phyloP scores from a whole-genome alignment of 2,329 filamentous ascomycete genomes.

The Aspergillus pseudoglaucus region DNA sequence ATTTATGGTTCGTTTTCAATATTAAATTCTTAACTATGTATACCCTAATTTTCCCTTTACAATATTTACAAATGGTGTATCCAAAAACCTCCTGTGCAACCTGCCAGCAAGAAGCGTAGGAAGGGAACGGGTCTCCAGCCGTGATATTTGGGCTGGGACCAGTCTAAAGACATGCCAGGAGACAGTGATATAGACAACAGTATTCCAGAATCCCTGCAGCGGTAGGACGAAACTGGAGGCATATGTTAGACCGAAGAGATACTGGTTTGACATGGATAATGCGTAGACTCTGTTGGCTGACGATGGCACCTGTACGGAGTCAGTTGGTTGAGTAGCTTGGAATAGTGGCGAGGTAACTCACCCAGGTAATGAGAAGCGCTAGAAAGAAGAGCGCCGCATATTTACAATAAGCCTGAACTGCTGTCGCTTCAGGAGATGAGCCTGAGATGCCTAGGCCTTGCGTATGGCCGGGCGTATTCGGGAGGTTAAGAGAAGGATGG shows the following conservation, averaged over 20 bases:
- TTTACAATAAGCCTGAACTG: background rate
- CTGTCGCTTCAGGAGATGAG: background rate
- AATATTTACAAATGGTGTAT: background rate
- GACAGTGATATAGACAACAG: slow-evolving; percentile 57
- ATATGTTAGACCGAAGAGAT: slow-evolving; percentile 55
- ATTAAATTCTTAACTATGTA: background rate
- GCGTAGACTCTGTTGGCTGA: slow-evolving; percentile 68
- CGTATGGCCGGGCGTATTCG: background rate
- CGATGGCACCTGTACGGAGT: slow-evolving; percentile 48
- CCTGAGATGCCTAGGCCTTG: background rate
- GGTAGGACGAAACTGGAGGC: slow-evolving; percentile 66
- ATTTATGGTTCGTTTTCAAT: no score
- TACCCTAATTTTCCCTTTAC: background rate
- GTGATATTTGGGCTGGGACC: background rate
- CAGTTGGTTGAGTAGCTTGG: no score
- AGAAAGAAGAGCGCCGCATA: slow-evolving; percentile 23
- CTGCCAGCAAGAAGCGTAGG: background rate
- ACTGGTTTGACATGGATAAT: slow-evolving; percentile 48
- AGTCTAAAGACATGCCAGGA: background rate
- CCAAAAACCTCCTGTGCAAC: background rate
- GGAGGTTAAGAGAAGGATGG: background rate
- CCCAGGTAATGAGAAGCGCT: slow-evolving; percentile 30
- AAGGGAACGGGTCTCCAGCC: background rate
- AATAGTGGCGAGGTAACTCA: slow-evolving; percentile 4
- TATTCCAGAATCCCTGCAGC: slow-evolving; percentile 75